A percentile compares a stretch with the other conserved stretches of the same genome.
Evolutionary conservation across 2,329 filamentous ascomycete genomes (phyloP).

Genomic region (Aspergillus chevalieri): DNA sequence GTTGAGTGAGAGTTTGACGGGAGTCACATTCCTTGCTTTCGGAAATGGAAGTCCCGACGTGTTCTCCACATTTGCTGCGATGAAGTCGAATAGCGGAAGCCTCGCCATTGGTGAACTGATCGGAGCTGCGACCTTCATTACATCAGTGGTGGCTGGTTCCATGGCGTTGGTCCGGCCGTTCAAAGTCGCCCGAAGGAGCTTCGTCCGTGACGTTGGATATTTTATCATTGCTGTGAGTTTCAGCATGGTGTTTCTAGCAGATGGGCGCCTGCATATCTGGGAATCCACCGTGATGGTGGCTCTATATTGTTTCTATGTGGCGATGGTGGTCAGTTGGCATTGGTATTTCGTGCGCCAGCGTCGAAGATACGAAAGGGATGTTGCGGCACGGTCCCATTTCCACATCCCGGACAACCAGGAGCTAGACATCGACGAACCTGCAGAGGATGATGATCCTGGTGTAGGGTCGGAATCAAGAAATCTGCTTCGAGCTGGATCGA

Average conservation of each 20-base stretch:
- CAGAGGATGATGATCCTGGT: constrained; percentile 50
- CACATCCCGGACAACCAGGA: constrained; percentile 57
- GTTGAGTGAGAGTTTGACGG: constrained; percentile 91
- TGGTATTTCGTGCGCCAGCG: constrained; percentile 67
- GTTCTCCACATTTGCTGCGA: constrained; percentile 96
- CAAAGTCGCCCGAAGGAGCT: constrained; percentile 80
- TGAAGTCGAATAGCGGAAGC: constrained; percentile 95
- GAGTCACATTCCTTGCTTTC: constrained; percentile 93
- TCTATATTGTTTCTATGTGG: constrained; percentile 85
- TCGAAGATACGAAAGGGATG: constrained; percentile 58
- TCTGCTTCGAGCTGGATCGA: constrained; percentile 43
- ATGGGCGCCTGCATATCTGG: constrained; percentile 78
- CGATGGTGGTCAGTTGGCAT: constrained; percentile 85
- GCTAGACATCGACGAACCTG: constrained; percentile 49
- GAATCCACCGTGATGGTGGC: constrained; percentile 86
- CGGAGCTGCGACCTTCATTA: constrained; percentile 92
- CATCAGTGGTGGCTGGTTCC: constrained; percentile 88
- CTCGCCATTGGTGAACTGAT: constrained; percentile 93
- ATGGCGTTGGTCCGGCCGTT: constrained; percentile 98
- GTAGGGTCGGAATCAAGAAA: constrained; percentile 41
- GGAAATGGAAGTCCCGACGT: constrained; percentile 97
- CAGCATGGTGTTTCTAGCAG: constrained; percentile 78
- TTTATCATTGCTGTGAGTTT: constrained; percentile 84
- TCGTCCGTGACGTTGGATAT: constrained; percentile 85
- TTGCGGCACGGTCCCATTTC: constrained; percentile 68